These are phyloP conservation scores for Globisporangium nunn DNA, from an alignment of 352 stramenopile genomes.

Conservation along the genomic window DNA sequence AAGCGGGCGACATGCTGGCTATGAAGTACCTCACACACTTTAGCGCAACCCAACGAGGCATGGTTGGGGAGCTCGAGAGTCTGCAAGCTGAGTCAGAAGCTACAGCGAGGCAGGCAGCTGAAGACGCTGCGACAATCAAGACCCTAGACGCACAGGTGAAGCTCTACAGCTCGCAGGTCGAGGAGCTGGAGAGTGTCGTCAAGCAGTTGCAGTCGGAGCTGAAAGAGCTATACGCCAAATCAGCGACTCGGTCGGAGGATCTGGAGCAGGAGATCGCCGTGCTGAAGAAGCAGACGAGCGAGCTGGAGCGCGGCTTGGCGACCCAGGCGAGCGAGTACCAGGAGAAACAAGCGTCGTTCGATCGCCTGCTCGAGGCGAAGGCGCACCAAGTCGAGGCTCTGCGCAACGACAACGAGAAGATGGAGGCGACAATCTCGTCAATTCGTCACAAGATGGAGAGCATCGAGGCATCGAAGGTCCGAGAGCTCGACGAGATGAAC, in stretches of 20 bases:
- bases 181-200: constrained; percentile 37
- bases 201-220: constrained; percentile 33
- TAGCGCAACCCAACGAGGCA: constrained; percentile 25
- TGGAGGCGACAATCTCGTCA: constrained; percentile 25
- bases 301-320: constrained; percentile 32
- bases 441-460: constrained; percentile 38
- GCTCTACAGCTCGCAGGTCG: constrained; percentile 31
- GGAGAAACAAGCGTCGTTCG: constrained; percentile 34
- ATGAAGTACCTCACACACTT: constrained; percentile 28
- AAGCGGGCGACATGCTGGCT: constrained; percentile 20
- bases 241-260: constrained; percentile 27
- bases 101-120: constrained; percentile 25
- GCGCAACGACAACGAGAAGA: constrained; percentile 31
- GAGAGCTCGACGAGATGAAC: constrained; percentile 29
- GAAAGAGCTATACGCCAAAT: constrained; percentile 41
- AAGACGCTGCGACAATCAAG: constrained; percentile 24
- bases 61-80: constrained; percentile 29
- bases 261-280: constrained; percentile 39
- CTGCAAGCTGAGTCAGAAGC: constrained; percentile 41
- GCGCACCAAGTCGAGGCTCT: constrained; percentile 31
- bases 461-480: constrained; percentile 32
- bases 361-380: constrained; percentile 33
- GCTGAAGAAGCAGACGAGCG: constrained; percentile 28
- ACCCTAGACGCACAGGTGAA: constrained; percentile 33
- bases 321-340: constrained; percentile 28